Evolutionary conservation across 2,329 filamentous ascomycete species (phyloP), one percentile per base, ranked within the genome.

Genomic region (Didymella arachidicola): DNA sequence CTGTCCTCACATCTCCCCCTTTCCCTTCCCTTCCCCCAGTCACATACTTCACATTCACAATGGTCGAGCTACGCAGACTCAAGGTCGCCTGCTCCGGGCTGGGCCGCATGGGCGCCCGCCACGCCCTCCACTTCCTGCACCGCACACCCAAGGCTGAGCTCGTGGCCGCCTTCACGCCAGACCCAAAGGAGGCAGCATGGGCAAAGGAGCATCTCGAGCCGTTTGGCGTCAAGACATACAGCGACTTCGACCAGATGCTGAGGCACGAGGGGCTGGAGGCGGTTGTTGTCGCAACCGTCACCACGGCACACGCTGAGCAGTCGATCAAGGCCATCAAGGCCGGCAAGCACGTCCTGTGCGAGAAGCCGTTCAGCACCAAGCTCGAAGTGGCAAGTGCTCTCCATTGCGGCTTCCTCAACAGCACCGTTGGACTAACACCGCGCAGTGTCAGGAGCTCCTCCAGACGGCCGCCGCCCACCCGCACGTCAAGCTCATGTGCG

Each of bases 401-500:
- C 25, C 25, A 12, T 30, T 22, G 22, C 2, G 22, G 12, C 18
- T 34, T 16, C 27, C 25, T 25, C 30, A 49, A 11, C 38, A n/a
- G 29, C 45, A 14, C 2, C 18, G 39, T 19, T 22, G n/a, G n/a
- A 29, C 48, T 52, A 30, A 56, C 34, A 32, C 2, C 3, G 32
- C 16, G 26, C 60, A 87, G 85, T 86, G 83, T 49, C 82, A 87
- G 78, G 77, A 81, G 19, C 86, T 90, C 39, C 79, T 89, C 60
- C 81, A 84, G 46, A 84, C 84, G 7, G 84, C 86, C 26, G 74
- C 77, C 57, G 78, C 79, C 60, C 81, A 83, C 50, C 86, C 86
- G 1, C 72, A 87, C 50, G 80, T 87, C 19, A 89, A 89, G 73
- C 86, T 89, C 54, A 84, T 89, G 80, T 87, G 85, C 66, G 87